Evolutionary conservation across 23 red algal genomes (phyloP).

Genomic region (Gracilaria caudata): DNA sequence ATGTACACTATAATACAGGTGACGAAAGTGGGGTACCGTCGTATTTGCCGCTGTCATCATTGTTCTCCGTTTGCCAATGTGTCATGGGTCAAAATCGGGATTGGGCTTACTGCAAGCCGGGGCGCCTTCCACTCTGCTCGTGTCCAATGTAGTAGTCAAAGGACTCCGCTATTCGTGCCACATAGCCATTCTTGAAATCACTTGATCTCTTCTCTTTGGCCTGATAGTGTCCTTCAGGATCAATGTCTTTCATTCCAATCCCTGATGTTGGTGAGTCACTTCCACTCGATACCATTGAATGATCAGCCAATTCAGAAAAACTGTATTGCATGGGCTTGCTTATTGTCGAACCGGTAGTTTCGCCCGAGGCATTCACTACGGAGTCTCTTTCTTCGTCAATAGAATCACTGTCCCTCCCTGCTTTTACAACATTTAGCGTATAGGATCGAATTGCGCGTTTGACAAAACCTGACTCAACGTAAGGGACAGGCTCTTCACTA

Average conservation of each 20-base stretch:
- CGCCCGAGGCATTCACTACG: too few relatives aligned
- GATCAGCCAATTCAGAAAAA: neutral
- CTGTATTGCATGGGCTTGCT: neutral
- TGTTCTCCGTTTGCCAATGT: too few relatives aligned
- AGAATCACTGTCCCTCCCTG: neutral
- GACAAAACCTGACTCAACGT: slow-evolving; percentile 18
- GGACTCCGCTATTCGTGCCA: slow-evolving; percentile 13
- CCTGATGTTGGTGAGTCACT: neutral
- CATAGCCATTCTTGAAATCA: slow-evolving; percentile 12
- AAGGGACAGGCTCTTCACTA: slow-evolving; percentile 3
- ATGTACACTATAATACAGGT: too few relatives aligned
- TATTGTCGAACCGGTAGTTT: neutral
- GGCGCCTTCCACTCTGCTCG: slow-evolving; percentile 3
- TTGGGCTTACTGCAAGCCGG: neutral
- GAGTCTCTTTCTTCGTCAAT: neutral
- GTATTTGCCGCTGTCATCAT: too few relatives aligned
- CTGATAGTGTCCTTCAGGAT: neutral
- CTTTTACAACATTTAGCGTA: neutral
- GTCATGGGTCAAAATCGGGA: too few relatives aligned
- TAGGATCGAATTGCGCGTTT: slow-evolving; percentile 10
- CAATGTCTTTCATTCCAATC: neutral
- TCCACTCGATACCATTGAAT: neutral
- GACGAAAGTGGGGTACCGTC: too few relatives aligned
- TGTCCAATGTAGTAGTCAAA: slow-evolving; percentile 24
- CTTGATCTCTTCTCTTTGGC: neutral